phyloP scores from a whole-genome alignment of 176 grass and related monocot genomes.

The Aegilops tauschii region DNA sequence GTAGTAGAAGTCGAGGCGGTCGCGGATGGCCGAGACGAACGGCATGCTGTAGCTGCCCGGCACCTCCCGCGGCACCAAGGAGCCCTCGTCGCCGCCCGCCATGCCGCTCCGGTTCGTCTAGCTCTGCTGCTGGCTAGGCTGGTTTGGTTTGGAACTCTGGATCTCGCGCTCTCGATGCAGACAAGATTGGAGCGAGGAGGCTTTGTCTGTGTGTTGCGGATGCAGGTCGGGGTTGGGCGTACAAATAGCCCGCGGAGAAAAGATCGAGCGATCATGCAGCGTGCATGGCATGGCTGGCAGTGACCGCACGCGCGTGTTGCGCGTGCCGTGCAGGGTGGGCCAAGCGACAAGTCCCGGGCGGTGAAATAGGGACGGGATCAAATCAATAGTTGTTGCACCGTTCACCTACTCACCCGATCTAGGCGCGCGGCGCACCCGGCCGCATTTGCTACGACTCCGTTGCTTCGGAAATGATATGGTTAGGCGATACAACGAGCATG shows the following conservation, averaged over 20 bases:
- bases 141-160: no score
- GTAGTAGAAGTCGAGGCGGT: slow-evolving; percentile 84
- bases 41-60: slow-evolving; percentile 55
- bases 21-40: slow-evolving; percentile 43
- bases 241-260: neutral
- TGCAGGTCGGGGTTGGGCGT: neutral
- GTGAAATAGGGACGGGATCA: neutral
- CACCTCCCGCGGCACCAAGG: neutral
- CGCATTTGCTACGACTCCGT: neutral
- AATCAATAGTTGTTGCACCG: neutral
- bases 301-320: neutral
- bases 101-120: slow-evolving; percentile 8
- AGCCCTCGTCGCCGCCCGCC: neutral
- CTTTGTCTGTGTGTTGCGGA: neutral
- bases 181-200: no score
- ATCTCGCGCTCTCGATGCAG: neutral
- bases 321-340: neutral
- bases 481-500: no score
- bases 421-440: no score
- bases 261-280: neutral
- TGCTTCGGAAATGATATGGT: neutral
- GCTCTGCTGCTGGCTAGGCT: no score
- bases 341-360: neutral
- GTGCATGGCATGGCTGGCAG: neutral
- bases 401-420: neutral